Evolutionary conservation across 2,329 filamentous ascomycete species (phyloP), one percentile per base, ranked within the genome.

Genomic region (Trichophyton benhamiae): DNA sequence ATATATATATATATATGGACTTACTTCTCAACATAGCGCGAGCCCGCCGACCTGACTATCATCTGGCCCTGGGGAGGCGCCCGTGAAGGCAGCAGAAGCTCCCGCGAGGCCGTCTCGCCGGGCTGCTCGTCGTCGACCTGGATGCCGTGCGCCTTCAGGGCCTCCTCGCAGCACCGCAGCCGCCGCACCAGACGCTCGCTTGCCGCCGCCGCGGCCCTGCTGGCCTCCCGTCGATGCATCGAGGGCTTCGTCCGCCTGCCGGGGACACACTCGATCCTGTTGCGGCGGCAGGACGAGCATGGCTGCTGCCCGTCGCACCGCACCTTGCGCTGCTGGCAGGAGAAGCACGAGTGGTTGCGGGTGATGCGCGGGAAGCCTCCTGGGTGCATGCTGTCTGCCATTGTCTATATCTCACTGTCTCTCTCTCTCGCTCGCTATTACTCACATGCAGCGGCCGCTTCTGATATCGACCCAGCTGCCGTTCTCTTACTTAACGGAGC

Each of bases 241-340:
- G 63, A 67, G 20, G 36, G 64, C 53, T 65, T 59, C 13, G 65
- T 57, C 15, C 62, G 66, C 3, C 65, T 65, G 20, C 65, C 65
- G 44, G 61, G 66, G 13, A 63, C 52, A n/a, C 65, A 67, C 11
- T 63, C 58, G 8, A 64, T 58, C 3, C 61, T 61, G 65, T 64
- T 66, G 27, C 60, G 55, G 5, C 49, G 57, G 59, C 69, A 70
- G 30, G 68, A 69, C 42, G 65, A 63, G 61, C 69, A 71, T 13
- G 69, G 69, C 48, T 65, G 62, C 7, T 66, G 63, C 60, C 66
- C 64, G 61, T 70, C 67, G 49, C 69, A 71, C 65, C 67, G 70
- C 44, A 71, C 65, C 62, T 71, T 71, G 58, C 69, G 66, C 44
- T 60, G 61, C 30, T 67, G 64, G 63, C 69, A 71, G n/a, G 66